These are phyloP conservation scores for Talinum fruticosum DNA, from an alignment of 148 eudicot species.

Conservation along the genomic window DNA sequence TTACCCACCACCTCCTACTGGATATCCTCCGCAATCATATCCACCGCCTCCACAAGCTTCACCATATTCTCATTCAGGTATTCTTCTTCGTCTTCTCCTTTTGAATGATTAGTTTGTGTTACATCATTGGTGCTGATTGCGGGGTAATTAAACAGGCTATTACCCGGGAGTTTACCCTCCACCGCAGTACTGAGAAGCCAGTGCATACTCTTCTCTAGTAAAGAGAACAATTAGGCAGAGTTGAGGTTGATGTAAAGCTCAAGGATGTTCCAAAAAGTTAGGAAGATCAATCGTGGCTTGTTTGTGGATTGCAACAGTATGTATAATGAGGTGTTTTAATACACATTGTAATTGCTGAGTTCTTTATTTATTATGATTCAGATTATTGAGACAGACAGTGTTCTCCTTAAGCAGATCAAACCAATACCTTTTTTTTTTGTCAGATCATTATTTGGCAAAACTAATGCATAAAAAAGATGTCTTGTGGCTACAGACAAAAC, in stretches of 20 bases:
- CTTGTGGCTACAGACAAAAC: no score
- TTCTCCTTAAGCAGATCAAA: neutral
- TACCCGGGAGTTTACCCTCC: conserved; percentile 48
- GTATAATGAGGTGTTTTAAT: neutral
- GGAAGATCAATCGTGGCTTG: neutral
- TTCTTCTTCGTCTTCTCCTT: neutral
- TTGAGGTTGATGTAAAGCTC: neutral
- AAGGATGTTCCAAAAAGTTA: neutral
- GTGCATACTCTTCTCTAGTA: neutral
- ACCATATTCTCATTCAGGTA: conserved; percentile 23
- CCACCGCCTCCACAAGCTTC: conserved; percentile 24
- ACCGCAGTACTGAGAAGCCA: conserved; percentile 42
- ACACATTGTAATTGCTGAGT: conserved; percentile 1
- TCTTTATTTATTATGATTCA: neutral
- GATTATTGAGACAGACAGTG: neutral
- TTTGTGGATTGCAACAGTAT: neutral
- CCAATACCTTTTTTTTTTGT: neutral
- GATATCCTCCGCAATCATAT: conserved; percentile 14
- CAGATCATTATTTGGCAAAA: no score
- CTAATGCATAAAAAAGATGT: no score
- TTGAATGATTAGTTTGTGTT: neutral
- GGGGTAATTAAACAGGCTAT: conserved; percentile 29
- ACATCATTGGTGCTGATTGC: neutral
- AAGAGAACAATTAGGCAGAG: neutral
- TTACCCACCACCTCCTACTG: conserved; percentile 38